Evolutionary conservation across 192 early-diverging fungal species (phyloP).

Genomic region (Podila epigama): DNA sequence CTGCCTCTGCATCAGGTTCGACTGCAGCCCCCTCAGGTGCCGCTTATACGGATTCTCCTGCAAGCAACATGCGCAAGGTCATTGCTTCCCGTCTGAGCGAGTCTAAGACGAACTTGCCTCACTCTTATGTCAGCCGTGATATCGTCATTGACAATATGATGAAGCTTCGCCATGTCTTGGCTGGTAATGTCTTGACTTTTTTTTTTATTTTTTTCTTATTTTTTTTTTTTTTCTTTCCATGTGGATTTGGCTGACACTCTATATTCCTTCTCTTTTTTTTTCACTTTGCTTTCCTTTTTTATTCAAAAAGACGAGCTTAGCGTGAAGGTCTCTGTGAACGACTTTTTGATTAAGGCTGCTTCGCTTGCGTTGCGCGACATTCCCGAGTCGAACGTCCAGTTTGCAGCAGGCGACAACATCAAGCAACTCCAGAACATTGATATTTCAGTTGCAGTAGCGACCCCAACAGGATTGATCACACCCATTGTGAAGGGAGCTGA

Average conservation of each 20-base stretch:
- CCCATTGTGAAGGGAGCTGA: slow-evolving; percentile 83
- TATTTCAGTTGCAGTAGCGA: slow-evolving; percentile 85
- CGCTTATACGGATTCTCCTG: slow-evolving; percentile 62
- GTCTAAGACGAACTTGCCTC: slow-evolving; percentile 65
- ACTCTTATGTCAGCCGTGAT: slow-evolving; percentile 67
- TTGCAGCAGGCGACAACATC: slow-evolving; percentile 50
- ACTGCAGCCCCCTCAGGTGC: slow-evolving; percentile 13
- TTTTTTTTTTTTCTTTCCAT: no score
- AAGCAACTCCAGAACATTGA: slow-evolving; percentile 83
- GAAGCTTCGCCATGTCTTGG: slow-evolving; percentile 49
- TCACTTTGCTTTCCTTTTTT: neutral
- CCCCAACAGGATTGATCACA: slow-evolving; percentile 82
- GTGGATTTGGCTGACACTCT: no score
- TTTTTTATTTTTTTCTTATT: neutral
- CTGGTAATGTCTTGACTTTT: slow-evolving; percentile 45
- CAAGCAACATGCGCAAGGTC: slow-evolving; percentile 69
- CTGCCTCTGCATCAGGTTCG: slow-evolving; percentile 2
- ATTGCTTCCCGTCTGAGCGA: slow-evolving; percentile 65
- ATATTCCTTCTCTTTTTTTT: neutral
- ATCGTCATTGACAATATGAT: slow-evolving; percentile 58
- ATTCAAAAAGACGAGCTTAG: slow-evolving; percentile 42
- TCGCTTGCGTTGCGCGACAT: slow-evolving; percentile 85
- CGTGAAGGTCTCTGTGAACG: slow-evolving; percentile 82
- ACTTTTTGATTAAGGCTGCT: slow-evolving; percentile 95
- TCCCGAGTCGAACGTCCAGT: slow-evolving; percentile 76